Evolutionary conservation across 1,284 basidiomycete species (phyloP).

Genomic region (Sanghuangporus baumii): DNA sequence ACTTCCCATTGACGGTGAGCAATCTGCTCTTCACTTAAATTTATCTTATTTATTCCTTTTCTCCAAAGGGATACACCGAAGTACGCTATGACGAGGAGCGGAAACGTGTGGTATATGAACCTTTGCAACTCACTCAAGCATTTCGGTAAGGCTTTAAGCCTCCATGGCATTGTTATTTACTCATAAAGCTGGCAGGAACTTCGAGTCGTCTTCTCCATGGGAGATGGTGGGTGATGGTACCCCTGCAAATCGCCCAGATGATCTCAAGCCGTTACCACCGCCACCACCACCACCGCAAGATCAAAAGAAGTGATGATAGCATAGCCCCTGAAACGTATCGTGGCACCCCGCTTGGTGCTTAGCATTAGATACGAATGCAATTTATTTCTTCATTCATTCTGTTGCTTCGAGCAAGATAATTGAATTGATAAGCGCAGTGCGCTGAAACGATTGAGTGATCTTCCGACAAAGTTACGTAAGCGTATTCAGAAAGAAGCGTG

Average conservation of each 20-base stretch:
- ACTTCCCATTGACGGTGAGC: constrained; percentile 91
- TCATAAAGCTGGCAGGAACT: constrained; percentile 58
- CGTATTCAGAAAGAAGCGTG: not conserved
- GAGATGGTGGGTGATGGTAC: constrained; percentile 92
- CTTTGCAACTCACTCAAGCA: constrained; percentile 95
- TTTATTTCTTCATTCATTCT: not conserved
- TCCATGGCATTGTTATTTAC: not conserved
- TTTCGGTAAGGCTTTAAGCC: constrained; percentile 64
- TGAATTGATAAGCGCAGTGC: not conserved
- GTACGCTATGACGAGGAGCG: constrained; percentile 97
- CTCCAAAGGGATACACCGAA: constrained; percentile 84
- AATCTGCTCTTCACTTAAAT: not conserved
- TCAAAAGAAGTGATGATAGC: constrained; percentile 51
- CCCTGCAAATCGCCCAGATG: constrained; percentile 61
- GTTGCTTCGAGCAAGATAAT: no score
- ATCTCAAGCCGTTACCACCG: constrained; percentile 66
- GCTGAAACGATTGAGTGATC: not conserved
- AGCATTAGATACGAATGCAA: not conserved
- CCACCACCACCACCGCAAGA: constrained; percentile 50
- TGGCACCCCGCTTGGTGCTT: not conserved
- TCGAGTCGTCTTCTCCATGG: constrained; percentile 93
- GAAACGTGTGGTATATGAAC: constrained; percentile 98
- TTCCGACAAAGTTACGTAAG: not conserved
- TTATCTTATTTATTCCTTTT: constrained; percentile 12
- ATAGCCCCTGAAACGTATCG: not conserved